Evolutionary conservation across 176 grass and related monocot genomes (phyloP).

Genomic region (Zoysia pacifica): DNA sequence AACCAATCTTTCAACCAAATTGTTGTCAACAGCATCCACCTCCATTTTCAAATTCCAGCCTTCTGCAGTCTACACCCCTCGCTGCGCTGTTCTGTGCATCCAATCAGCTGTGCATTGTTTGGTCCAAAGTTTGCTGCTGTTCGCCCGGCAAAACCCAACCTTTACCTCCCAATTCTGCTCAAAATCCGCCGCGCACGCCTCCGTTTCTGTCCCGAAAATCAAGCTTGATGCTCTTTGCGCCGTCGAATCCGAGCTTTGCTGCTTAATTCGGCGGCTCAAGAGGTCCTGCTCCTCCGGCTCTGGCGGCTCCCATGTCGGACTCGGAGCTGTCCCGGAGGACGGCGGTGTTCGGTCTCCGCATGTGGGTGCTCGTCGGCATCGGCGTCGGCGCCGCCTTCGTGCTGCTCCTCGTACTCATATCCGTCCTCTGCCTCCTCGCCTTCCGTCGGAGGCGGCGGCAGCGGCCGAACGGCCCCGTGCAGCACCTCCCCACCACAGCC

Average conservation of each 20-base stretch:
- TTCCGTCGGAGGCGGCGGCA: slow-evolving; percentile 47
- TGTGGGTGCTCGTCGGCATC: slow-evolving; percentile 81
- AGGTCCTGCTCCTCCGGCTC: slow-evolving; percentile 7
- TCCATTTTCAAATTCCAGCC: slow-evolving; percentile 5
- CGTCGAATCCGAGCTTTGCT: background rate
- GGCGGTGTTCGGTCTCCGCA: slow-evolving; percentile 73
- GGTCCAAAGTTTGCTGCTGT: slow-evolving; percentile 18
- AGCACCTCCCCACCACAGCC: slow-evolving; percentile 38
- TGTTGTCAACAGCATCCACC: slow-evolving; percentile 4
- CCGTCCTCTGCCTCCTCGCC: slow-evolving; percentile 61
- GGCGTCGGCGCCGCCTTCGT: slow-evolving; percentile 73
- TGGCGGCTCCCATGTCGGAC: slow-evolving; percentile 63
- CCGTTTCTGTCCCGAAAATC: background rate
- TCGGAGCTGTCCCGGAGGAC: slow-evolving; percentile 70
- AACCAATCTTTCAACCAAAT: slow-evolving; percentile 40
- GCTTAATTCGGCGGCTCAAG: slow-evolving; percentile 20
- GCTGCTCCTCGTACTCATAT: slow-evolving; percentile 66
- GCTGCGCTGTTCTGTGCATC: slow-evolving; percentile 8
- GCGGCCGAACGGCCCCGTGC: slow-evolving; percentile 16
- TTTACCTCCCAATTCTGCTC: slow-evolving; percentile 2
- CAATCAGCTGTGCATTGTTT: background rate
- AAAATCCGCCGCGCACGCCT: slow-evolving; percentile 37
- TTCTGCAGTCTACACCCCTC: background rate
- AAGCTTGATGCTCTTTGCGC: slow-evolving; percentile 11
- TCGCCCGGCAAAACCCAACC: slow-evolving; percentile 26